These are phyloP conservation scores for Gloeophyllum trabeum DNA, from an alignment of 768 basidiomycete species.

Conservation along the genomic window DNA sequence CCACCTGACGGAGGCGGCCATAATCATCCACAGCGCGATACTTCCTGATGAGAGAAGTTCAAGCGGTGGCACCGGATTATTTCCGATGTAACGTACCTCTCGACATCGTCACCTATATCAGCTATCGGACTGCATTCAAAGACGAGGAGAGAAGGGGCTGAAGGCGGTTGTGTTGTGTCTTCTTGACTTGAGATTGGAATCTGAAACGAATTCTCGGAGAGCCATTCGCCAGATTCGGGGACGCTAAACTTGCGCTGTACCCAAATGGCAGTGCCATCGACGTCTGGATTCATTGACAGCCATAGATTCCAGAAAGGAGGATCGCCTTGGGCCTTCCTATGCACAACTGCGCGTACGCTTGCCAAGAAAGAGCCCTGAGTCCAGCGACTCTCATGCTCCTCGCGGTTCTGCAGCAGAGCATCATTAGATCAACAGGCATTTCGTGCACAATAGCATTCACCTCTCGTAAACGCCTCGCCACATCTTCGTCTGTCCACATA, in stretches of 20 bases:
- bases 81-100: constrained; percentile 34
- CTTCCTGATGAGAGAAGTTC: constrained; percentile 32
- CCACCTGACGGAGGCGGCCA: constrained; percentile 52
- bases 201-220: constrained; percentile 44
- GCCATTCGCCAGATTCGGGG: constrained; percentile 53
- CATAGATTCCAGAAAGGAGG: constrained; percentile 45
- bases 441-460: constrained; percentile 37
- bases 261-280: constrained; percentile 74
- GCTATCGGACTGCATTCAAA: constrained; percentile 66
- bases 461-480: constrained; percentile 58
- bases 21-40: constrained; percentile 67
- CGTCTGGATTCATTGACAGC: constrained; percentile 67
- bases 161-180: no score
- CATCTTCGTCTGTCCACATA: constrained; percentile 55
- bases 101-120: constrained; percentile 51
- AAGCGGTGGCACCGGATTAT: background rate
- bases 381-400: constrained; percentile 66
- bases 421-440: no score
- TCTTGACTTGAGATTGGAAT: constrained; percentile 34
- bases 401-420: constrained; percentile 41
- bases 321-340: constrained; percentile 11
- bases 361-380: constrained; percentile 59
- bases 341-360: constrained; percentile 27
- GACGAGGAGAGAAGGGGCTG: constrained; percentile 61
- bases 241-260: constrained; percentile 67